A percentile compares a stretch with the other conserved stretches of the same genome.
Conservation (phyloP, 306 rosid genomes). For the Lathyrus sativus region DNA sequence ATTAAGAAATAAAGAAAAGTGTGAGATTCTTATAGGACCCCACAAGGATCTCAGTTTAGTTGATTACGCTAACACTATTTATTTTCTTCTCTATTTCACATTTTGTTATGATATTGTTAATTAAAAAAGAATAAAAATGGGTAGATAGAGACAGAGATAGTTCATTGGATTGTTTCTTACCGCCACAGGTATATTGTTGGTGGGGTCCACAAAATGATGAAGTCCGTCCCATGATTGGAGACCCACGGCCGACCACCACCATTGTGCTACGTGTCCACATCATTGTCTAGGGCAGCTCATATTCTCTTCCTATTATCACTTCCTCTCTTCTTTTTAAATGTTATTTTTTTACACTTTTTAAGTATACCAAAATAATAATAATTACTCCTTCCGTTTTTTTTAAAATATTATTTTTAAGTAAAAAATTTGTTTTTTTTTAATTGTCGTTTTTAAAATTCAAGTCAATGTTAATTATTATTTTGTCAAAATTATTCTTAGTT, state of each 20-base stretch:
- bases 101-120: background rate
- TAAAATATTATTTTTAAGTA: no score
- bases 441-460: no score
- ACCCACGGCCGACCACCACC: constrained; percentile 74
- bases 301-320: no score
- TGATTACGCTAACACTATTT: constrained; percentile 69
- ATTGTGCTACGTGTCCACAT: constrained; percentile 65
- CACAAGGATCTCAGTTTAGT: constrained; percentile 56
- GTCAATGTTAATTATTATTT: no score
- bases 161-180: background rate
- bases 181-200: constrained; percentile 10
- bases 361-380: no score
- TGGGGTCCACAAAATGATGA: constrained; percentile 63
- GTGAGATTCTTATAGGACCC: constrained; percentile 62
- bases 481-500: no score
- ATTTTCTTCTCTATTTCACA: constrained; percentile 2
- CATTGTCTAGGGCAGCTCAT: constrained; percentile 12
- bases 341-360: no score
- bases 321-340: no score
- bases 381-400: no score
- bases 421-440: no score
- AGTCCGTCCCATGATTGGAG: constrained; percentile 68
- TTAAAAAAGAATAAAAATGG: no score
- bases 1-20: constrained; percentile 28
- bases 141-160: background rate